Base-by-base conservation (phyloP, 2,329 filamentous ascomycete species). In the Lachnellula suecica region DNA sequence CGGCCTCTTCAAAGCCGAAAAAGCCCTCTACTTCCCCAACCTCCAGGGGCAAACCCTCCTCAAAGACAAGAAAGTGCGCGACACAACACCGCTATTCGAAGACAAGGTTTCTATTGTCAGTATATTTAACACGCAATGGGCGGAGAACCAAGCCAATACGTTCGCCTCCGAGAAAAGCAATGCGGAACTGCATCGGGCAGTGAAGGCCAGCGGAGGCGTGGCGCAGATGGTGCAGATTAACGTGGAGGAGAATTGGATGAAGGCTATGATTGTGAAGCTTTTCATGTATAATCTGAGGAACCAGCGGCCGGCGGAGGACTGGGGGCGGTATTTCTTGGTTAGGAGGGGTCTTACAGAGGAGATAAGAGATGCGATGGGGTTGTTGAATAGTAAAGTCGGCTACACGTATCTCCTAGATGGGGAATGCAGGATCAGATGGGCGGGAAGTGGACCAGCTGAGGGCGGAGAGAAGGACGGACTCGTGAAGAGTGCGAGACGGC, bases 11-110 rank as follows among this genome's bases (percentile, higher is more conserved):
- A 88, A 85, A 65, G 80, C 80, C 59, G 89, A 95, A 35, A 80
- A 85, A 47, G 88, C 93, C 4, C 81, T 97, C 58, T 97, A 88
- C 77, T 97, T 99, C 74, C 94, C 94, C 42, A 99, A 99, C 72
- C 77, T 99, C 53, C 82, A 81, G 68, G 94, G 94, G 42, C 77
- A 82, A 61, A 97, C 91, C 2, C 78, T 97, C 25, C 73, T 81
- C 49, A 84, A 82, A 60, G 73, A 73, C 45, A 74, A 74, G 52
- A 61, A 73, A 44, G 69, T 76, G 40, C 74, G 71, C 51, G 83
- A 96, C 71, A 96, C 92, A 2, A 97, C 92, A 7, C 79, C 85
- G 0, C 70, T 87, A 3, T 78, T 97, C 51, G 73, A 78, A 44
- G 89, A 89, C 52, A 88, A 84, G 66, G 79, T 94, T 17, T 88